phyloP scores from a whole-genome alignment of 2,329 filamentous ascomycete genomes.

The Aspergillus sp. region DNA sequence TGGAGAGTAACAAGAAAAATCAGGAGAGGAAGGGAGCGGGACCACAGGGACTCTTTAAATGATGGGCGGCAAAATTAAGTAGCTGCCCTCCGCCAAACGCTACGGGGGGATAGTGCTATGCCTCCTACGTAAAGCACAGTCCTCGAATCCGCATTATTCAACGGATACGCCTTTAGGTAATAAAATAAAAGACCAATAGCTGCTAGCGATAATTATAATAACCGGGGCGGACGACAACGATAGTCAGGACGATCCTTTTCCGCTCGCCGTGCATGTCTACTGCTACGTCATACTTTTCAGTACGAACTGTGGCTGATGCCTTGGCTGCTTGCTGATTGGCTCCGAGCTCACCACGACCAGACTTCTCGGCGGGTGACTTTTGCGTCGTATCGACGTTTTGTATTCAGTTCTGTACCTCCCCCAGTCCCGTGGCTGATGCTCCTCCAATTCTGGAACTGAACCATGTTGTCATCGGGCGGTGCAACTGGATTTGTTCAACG shows the following conservation, averaged over 20 bases:
- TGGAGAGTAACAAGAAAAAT: neutral
- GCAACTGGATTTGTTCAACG: neutral
- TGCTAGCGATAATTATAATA: neutral
- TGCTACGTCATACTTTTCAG: slow-evolving; percentile 15
- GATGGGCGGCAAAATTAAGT: slow-evolving; percentile 7
- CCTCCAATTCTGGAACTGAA: neutral
- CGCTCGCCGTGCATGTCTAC: neutral
- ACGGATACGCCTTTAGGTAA: neutral
- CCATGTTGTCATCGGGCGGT: neutral
- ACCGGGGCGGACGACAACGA: neutral
- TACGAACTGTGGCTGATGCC: slow-evolving; percentile 14
- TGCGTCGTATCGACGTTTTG: slow-evolving; percentile 11
- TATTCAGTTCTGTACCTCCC: neutral
- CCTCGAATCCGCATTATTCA: neutral
- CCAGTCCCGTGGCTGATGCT: neutral
- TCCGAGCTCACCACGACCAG: slow-evolving; percentile 7
- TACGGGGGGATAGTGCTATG: neutral
- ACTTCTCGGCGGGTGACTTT: slow-evolving; percentile 8
- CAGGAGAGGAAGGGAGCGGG: slow-evolving; percentile 6
- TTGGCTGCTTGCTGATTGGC: slow-evolving; percentile 7
- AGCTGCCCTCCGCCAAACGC: slow-evolving; percentile 3
- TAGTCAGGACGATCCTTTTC: slow-evolving; percentile 4
- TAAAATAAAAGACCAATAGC: neutral
- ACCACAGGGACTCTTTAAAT: slow-evolving; percentile 7
- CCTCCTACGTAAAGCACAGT: slow-evolving; percentile 3